Evolutionary conservation across 495 filamentous ascomycete genomes (phyloP), one percentile per base, ranked within the genome.

Genomic region (Aspergillus bertholletiae): DNA sequence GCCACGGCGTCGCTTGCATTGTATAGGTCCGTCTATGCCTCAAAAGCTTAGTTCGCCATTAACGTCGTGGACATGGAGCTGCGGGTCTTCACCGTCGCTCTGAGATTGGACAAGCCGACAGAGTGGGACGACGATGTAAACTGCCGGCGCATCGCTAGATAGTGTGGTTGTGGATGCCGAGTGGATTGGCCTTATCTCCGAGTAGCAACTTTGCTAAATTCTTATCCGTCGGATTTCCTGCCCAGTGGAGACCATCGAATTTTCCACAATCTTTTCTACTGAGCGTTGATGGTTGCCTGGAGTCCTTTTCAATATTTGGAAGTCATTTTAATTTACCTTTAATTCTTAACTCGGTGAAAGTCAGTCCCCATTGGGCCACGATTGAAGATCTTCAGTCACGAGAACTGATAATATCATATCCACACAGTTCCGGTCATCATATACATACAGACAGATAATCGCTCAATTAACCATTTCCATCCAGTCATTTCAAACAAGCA

Each of bases 171-270:
- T 48, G 46, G 46, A 48, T 34, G 20, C n/a, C 45, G 17, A 48
- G 46, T 48, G 46, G 46, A 48, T 48, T n/a, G n/a, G 46, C 26
- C 46, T 47, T 48, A 48, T 48, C 46, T 48, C 46, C 46, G 46
- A 48, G 46, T 7, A 1, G 26, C n/a, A 12, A 47, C n/a, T 18
- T 34, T n/a, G n/a, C n/a, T 48, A 40, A 40, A 40, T 40, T 40
- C 37, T 40, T 40, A 40, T 48, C 46, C 46, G 13, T 47, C 45
- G 45, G 43, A 46, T 34, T 34, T 32, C 20, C 3, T 24, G 18
- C 23, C 8, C 13, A 23, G 44, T 46, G 22, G 44, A 23, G 22
- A 27, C 11, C 5, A 7, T 2, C 3, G 4, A 26, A 6, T 15
- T 46, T 46, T 46, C 44, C 12, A 22, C 13, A 23, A 8, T 5